Evolutionary conservation across 495 filamentous ascomycete genomes (phyloP).

Genomic region (Trichoderma virens): DNA sequence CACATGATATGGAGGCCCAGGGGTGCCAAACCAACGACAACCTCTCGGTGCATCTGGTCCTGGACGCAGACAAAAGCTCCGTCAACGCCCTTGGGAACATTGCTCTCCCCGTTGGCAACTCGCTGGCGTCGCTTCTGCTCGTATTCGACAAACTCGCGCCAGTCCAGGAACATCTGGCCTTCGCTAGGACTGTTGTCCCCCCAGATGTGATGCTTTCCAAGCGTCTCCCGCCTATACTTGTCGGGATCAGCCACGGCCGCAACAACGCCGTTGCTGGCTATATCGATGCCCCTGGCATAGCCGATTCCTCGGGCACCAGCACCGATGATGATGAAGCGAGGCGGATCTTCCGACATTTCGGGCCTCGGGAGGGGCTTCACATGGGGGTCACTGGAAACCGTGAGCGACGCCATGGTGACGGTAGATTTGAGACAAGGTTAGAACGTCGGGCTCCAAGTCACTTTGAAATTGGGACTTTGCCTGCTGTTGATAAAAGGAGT

Average conservation of each 20-base stretch:
- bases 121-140: slow-evolving; percentile 48
- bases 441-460: background rate
- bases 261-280: slow-evolving; percentile 54
- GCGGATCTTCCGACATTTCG: slow-evolving; percentile 33
- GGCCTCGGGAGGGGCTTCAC: slow-evolving; percentile 21
- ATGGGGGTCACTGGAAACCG: background rate
- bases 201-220: slow-evolving; percentile 66
- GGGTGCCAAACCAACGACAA: slow-evolving; percentile 60
- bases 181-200: slow-evolving; percentile 34
- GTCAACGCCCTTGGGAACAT: slow-evolving; percentile 54
- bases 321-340: slow-evolving; percentile 72
- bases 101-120: slow-evolving; percentile 26
- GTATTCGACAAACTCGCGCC: slow-evolving; percentile 64
- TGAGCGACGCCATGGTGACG: background rate
- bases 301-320: slow-evolving; percentile 76
- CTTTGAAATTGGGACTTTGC: no score
- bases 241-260: slow-evolving; percentile 78
- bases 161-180: slow-evolving; percentile 61
- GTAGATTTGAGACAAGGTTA: background rate
- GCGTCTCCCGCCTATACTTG: slow-evolving; percentile 60
- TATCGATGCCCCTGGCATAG: slow-evolving; percentile 60
- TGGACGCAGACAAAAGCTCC: slow-evolving; percentile 82
- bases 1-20: slow-evolving; percentile 77
- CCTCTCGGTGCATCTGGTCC: slow-evolving; percentile 78
- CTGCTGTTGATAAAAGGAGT: no score